Evolutionary conservation across 768 basidiomycete species (phyloP), one percentile per base, ranked within the genome.

Genomic region (Boletales sp.): DNA sequence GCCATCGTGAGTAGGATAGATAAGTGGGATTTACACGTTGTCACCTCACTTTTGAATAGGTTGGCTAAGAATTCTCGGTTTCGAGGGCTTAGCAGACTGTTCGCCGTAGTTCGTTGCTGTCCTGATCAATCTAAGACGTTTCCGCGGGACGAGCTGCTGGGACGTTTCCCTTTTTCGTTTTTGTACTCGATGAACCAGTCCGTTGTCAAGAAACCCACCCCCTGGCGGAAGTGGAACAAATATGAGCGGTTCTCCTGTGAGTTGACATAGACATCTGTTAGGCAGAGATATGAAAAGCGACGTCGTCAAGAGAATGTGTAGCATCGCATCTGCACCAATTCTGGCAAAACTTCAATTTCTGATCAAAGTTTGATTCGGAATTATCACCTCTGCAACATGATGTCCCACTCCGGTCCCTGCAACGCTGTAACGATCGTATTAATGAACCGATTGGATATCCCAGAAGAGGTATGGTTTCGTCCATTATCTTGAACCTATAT

Each of bases 201-300:
- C 57, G 4, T 25, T 48, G 3, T 49, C 43, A 34, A 69, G 51
- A 21, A 51, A 49, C 18, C 49, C 51, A 6, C 50, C 47, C 0
- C 44, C 44, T 3, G 35, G 48, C 1, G 67, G 66, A 57, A 69
- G 55, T 13, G 67, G 69, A 1, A 71, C 56, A 34, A 77, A 74
- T 21, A 82, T 70, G 19, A 95, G 64, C 0, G 88, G 84, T 33
- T 74, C 73, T 5, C 94, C 94, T 0, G 85, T 81, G 50, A 96
- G 64, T 66, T 98, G 94, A 53, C 87, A 87, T 34, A 86, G 77
- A 61, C 91, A 94, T 17, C 81, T 83, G 60, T 96, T 95, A 0
- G 87, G 87, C 18, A 96, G 68, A 2, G 86, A 72, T 14, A 87
- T 61, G 63, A 93, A 97, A 15, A 94, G 54, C 10, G 82, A 86